phyloP scores from a whole-genome alignment of 305 asterid species.

The Fraxinus latifolia region DNA sequence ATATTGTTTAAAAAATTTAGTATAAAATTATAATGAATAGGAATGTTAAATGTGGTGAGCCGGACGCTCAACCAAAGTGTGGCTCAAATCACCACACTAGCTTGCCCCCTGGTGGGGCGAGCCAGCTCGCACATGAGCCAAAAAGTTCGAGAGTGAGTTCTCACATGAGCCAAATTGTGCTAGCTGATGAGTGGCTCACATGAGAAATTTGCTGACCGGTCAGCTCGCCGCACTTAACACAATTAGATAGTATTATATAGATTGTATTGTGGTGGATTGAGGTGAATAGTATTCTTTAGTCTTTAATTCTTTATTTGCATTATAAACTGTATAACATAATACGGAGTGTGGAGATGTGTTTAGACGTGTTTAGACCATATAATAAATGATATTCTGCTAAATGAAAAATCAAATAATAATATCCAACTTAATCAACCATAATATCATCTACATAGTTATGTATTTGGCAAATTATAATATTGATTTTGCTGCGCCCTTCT shows the following conservation, averaged over 20 bases:
- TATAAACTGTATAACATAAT: neutral
- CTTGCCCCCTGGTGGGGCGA: neutral
- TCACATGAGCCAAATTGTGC: neutral
- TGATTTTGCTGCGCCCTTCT: neutral
- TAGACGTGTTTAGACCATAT: neutral
- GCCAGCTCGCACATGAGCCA: neutral
- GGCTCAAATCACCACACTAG: neutral
- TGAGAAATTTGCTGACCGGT: neutral
- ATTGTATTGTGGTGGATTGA: neutral
- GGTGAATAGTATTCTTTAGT: neutral
- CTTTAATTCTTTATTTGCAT: neutral
- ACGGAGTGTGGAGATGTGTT: neutral
- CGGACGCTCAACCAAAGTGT: neutral
- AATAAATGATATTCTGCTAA: neutral
- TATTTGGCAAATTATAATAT: neutral
- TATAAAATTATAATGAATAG: neutral
- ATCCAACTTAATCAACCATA: neutral
- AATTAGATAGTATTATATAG: neutral
- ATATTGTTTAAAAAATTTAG: neutral
- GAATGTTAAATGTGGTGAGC: neutral
- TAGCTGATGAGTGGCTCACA: neutral
- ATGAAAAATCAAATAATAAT: neutral
- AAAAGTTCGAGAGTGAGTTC: neutral
- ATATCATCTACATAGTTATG: neutral
- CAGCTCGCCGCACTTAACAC: neutral